These are phyloP conservation scores for Euphrasia arctica DNA, from an alignment of 305 asterid genomes.

Conservation along the genomic window DNA sequence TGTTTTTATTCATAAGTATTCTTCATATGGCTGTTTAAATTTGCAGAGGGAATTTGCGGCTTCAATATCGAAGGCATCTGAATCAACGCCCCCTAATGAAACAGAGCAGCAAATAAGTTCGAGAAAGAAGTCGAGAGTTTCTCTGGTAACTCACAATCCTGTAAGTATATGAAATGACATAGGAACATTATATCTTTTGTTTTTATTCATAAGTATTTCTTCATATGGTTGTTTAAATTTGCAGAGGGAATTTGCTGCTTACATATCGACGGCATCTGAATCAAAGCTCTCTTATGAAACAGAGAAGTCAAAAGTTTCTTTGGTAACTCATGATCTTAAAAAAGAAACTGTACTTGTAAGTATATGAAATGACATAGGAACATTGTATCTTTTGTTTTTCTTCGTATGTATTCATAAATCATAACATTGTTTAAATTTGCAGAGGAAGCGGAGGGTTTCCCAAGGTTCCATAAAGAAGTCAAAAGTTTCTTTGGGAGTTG, in stretches of 20 bases:
- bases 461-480: not conserved
- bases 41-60: slow-evolving; percentile 13
- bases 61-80: not conserved
- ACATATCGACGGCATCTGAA: not conserved
- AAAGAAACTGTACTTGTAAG: too few species aligned
- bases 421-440: too few species aligned
- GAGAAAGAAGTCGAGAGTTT: too few species aligned
- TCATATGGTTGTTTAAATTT: not conserved
- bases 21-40: not conserved
- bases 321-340: too few species aligned
- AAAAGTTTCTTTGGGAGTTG: slow-evolving; percentile 10
- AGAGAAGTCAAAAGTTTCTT: not conserved
- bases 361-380: too few species aligned
- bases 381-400: too few species aligned
- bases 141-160: too few species aligned
- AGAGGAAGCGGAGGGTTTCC: too few species aligned
- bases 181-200: too few species aligned
- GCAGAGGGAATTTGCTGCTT: slow-evolving; percentile 16
- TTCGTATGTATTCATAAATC: too few species aligned
- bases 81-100: not conserved
- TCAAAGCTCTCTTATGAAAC: not conserved
- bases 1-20: not conserved
- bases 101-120: not conserved
- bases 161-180: too few species aligned
- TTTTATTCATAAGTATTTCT: not conserved